Conservation (phyloP, 768 basidiomycete species). For the Favolaschia claudopus region DNA sequence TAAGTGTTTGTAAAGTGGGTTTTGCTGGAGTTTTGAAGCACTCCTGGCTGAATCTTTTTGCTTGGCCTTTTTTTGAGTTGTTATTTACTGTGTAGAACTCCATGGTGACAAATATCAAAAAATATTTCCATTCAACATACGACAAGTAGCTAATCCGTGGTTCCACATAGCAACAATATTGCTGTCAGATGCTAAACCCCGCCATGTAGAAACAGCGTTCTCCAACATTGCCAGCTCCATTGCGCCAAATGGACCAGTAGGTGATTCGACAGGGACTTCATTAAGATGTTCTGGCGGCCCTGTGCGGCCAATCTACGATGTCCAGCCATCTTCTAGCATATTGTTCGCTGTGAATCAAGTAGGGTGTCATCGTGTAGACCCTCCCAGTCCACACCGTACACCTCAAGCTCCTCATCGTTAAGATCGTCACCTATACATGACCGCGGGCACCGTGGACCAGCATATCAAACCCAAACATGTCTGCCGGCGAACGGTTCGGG, state of each 20-base stretch:
- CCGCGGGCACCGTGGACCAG: slow-evolving; percentile 37
- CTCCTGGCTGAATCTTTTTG: too few relatives aligned
- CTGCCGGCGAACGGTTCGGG: slow-evolving; percentile 26
- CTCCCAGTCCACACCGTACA: not conserved
- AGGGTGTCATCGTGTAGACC: not conserved
- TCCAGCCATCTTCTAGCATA: not conserved
- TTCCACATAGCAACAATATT: not conserved
- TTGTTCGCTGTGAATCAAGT: not conserved
- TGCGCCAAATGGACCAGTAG: not conserved
- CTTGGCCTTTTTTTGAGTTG: too few relatives aligned
- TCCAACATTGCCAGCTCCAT: not conserved
- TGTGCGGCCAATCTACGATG: not conserved
- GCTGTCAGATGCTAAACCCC: not conserved
- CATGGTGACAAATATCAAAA: too few relatives aligned
- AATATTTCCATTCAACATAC: not conserved
- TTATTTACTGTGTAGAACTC: too few relatives aligned
- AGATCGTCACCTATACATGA: not conserved
- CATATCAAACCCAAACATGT: slow-evolving; percentile 43
- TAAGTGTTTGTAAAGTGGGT: too few relatives aligned
- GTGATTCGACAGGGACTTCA: not conserved
- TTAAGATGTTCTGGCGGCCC: not conserved
- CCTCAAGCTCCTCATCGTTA: not conserved
- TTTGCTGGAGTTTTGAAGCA: too few relatives aligned
- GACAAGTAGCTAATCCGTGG: not conserved
- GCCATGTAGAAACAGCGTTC: not conserved